phyloP scores from a whole-genome alignment of 139 green algal species.

The Zygnema cylindricum region DNA sequence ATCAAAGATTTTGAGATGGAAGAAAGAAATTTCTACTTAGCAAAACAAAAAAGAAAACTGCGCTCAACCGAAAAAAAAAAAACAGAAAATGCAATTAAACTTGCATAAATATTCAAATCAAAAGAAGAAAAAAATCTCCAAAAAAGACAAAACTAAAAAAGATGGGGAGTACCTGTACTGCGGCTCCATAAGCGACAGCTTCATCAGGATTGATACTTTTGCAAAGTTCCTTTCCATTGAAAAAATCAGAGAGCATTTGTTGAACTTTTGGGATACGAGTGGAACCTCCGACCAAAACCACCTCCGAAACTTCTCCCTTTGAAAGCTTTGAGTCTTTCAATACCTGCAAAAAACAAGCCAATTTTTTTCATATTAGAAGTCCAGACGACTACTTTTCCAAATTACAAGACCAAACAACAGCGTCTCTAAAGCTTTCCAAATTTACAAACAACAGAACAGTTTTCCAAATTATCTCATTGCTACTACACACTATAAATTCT shows the following conservation, averaged over 20 bases:
- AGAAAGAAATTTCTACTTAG: too few relatives aligned
- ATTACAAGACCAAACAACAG: too few relatives aligned
- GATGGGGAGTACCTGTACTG: conserved; percentile 76
- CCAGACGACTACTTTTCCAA: too few relatives aligned
- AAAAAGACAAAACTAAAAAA: neutral
- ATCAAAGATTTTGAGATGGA: conserved; percentile 71
- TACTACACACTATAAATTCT: too few relatives aligned
- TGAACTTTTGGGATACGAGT: conserved; percentile 99
- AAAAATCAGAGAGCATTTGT: conserved; percentile 96
- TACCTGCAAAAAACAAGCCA: conserved; percentile 44
- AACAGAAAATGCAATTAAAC: too few relatives aligned
- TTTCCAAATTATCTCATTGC: too few relatives aligned
- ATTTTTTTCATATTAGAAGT: too few relatives aligned
- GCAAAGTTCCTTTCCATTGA: conserved; percentile 99
- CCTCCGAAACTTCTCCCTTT: conserved; percentile 86
- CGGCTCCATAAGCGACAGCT: conserved; percentile 96
- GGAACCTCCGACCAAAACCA: conserved; percentile 94
- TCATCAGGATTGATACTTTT: conserved; percentile 99
- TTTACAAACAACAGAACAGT: too few relatives aligned
- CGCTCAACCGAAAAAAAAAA: too few relatives aligned
- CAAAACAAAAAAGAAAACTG: too few relatives aligned
- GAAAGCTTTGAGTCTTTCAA: conserved; percentile 90
- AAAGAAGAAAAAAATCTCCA: neutral
- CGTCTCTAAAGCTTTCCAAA: too few relatives aligned
- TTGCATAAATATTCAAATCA: neutral